These are phyloP conservation scores for Castanea mollissima DNA, from an alignment of 306 rosid species.

Conservation along the genomic window DNA sequence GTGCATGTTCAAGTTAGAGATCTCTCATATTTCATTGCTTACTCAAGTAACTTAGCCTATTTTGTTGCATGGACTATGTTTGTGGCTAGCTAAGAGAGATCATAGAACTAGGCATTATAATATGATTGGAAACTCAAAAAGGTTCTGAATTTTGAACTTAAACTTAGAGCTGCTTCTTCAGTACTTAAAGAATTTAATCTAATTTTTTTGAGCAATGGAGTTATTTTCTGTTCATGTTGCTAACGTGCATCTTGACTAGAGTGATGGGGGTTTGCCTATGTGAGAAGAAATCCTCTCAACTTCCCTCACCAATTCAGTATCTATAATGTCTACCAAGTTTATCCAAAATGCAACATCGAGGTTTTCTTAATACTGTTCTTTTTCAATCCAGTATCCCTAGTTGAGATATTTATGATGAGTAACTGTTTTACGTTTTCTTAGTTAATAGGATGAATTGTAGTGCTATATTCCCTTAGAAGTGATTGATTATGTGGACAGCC, in stretches of 20 bases:
- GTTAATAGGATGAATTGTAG: neutral
- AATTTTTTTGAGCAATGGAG: neutral
- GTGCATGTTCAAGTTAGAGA: neutral
- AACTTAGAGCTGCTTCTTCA: neutral
- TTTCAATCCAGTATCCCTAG: neutral
- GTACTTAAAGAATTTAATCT: neutral
- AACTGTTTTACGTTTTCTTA: neutral
- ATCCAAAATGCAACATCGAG: neutral
- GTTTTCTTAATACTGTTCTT: neutral
- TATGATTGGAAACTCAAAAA: neutral
- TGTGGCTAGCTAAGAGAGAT: neutral
- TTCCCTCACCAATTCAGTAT: neutral
- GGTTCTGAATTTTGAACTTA: neutral
- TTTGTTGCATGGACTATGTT: neutral
- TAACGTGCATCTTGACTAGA: neutral
- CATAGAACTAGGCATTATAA: neutral
- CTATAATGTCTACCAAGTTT: neutral
- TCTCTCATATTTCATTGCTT: neutral
- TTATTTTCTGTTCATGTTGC: neutral
- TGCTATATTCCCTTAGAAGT: neutral
- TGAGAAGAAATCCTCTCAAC: neutral
- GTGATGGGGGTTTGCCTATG: neutral
- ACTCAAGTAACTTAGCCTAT: neutral
- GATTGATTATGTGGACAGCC: neutral
- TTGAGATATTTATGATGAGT: neutral